These are phyloP conservation scores for Parasitella parasitica DNA, from an alignment of 371 early-diverging fungal species.

Conservation along the genomic window DNA sequence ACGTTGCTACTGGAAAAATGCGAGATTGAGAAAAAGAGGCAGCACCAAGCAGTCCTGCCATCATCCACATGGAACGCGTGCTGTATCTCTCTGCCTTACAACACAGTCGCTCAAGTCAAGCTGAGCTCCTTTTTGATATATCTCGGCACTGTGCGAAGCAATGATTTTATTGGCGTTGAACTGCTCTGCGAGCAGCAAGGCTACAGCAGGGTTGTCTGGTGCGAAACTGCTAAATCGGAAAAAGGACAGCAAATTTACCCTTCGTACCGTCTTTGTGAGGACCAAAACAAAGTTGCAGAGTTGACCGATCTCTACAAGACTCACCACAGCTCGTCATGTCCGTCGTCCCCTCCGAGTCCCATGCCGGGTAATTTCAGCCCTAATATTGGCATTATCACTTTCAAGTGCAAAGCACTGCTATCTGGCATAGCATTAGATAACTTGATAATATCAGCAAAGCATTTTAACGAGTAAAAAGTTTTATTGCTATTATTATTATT, in stretches of 20 bases:
- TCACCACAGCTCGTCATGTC: neutral
- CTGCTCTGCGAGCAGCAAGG: neutral
- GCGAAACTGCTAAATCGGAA: neutral
- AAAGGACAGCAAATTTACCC: neutral
- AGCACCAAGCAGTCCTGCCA: neutral
- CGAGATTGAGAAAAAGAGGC: neutral
- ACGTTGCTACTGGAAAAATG: neutral
- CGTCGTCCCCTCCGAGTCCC: neutral
- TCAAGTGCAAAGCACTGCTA: conserved; percentile 11
- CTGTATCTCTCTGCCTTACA: neutral
- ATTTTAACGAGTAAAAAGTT: no score
- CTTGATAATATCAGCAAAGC: conserved; percentile 2
- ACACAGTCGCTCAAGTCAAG: neutral
- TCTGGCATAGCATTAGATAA: conserved; percentile 10
- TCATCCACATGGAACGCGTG: neutral
- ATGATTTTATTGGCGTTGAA: conserved; percentile 11
- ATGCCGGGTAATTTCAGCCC: conserved; percentile 19
- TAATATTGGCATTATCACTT: conserved; percentile 6
- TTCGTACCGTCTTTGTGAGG: neutral
- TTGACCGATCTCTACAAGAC: neutral
- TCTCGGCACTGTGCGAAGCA: neutral
- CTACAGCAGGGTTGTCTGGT: conserved; percentile 1
- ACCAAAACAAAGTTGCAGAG: conserved; percentile 1
- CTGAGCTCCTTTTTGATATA: conserved; percentile 13
- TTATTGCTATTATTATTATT: no score